Base-by-base conservation (phyloP, 768 basidiomycete genomes). In the Naganishia antarctica region DNA sequence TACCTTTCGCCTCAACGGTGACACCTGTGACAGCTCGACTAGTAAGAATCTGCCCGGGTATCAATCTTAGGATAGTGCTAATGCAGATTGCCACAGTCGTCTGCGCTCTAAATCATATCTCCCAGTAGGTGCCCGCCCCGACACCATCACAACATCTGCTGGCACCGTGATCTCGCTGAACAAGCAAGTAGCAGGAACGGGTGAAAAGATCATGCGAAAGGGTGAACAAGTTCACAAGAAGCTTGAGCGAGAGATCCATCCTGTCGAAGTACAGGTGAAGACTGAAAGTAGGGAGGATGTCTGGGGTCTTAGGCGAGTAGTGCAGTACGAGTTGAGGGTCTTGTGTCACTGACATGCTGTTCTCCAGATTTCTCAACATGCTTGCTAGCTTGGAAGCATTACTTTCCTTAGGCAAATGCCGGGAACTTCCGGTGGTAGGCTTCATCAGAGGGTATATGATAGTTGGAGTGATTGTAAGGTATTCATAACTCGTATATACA, bases 401-500 rank as follows among this genome's bases (percentile, higher is more conserved):
- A 13, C 43, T 68, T 48, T 57, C 60, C 29, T 60, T 70, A 41
- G 65, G 53, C 63, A 90, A 87, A 37, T 79, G 78, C 58, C 84
- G 91, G 8, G 91, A 94, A 77, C 81, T 92, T 59, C 89, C 89
- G 3, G 86, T 93, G 1, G 89, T 91, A 67, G 88, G 88, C 0
- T 81, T 89, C 61, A 74, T 90, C 4, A 81, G 87, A 26, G 83
- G 78, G 26, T 80, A 85, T 60, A 78, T 87, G 23, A 81, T 93
- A 16, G 73, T 84, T 26, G 91, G 91, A 0, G 80, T 90, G 32
- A 88, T 93, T 44, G 91, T 63, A 45, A 45, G 62, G n/a, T n/a
- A n/a, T n/a, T n/a, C n/a, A n/a, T n/a, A n/a, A n/a, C n/a, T n/a
- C n/a, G n/a, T n/a, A n/a, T n/a, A n/a, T n/a, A n/a, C n/a, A n/a